phyloP scores from a whole-genome alignment of 1,139 yeast genomes.

The Pichia sp. region DNA sequence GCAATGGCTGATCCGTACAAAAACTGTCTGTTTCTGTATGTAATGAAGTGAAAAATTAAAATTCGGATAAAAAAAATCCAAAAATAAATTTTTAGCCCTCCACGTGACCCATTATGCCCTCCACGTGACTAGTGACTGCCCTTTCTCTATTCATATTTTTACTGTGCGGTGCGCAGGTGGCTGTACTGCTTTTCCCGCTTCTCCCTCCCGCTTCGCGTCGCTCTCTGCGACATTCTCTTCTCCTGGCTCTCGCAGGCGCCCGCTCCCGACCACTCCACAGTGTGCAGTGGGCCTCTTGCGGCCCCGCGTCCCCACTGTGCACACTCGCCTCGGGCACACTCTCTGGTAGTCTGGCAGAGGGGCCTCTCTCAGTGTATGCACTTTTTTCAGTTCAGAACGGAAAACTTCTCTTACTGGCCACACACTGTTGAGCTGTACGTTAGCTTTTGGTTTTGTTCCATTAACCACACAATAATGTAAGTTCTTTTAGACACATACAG shows the following conservation, averaged over 20 bases:
- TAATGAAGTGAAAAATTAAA: too few species aligned
- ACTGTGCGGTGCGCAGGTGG: slow-evolving; percentile 9
- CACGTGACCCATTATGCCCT: neutral
- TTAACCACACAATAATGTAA: slow-evolving; percentile 21
- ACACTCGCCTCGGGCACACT: neutral
- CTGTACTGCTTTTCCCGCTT: neutral
- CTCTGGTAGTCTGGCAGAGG: neutral
- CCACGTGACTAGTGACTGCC: slow-evolving; percentile 12
- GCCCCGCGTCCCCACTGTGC: neutral
- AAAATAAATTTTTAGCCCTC: neutral
- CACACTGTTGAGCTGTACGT: neutral
- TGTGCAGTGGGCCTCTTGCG: neutral
- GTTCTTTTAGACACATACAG: slow-evolving; percentile 4
- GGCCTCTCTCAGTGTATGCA: slow-evolving; percentile 1
- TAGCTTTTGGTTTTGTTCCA: slow-evolving; percentile 1
- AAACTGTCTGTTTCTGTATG: too few species aligned
- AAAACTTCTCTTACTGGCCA: neutral
- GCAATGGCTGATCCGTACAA: too few species aligned
- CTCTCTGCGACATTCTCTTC: neutral
- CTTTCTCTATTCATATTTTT: neutral
- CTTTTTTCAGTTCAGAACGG: slow-evolving; percentile 5
- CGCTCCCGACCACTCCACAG: neutral
- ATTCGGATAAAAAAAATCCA: neutral
- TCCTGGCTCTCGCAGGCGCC: too few species aligned
- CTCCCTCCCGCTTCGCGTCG: neutral